Evolutionary conservation across 108 stramenopile genomes (phyloP).

Genomic region (Pseudonitzschia delicatissima): DNA sequence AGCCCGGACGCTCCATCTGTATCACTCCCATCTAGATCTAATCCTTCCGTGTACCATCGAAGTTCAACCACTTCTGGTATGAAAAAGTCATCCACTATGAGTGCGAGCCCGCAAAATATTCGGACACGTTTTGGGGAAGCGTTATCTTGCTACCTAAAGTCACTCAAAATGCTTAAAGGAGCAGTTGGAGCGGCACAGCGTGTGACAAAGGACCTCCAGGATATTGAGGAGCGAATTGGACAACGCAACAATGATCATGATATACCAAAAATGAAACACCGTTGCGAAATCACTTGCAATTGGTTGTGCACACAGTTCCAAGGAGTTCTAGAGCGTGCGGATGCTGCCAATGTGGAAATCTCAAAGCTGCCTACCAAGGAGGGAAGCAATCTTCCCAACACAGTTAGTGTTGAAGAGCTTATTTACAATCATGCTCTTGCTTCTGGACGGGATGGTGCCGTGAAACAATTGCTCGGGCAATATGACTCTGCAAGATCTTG

Average conservation of each 20-base stretch:
- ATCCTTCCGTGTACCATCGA: conserved; percentile 19
- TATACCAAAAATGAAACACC: conserved; percentile 50
- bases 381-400: conserved; percentile 1
- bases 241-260: conserved; percentile 19
- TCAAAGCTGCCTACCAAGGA: conserved; percentile 39
- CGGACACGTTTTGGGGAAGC: conserved; percentile 72
- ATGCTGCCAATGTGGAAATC: conserved; percentile 75
- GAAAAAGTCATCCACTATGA: conserved; percentile 30
- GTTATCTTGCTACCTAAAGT: conserved; percentile 75
- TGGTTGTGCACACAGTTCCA: conserved; percentile 80
- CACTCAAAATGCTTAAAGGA: conserved; percentile 79
- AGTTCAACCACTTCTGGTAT: conserved; percentile 1
- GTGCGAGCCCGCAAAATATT: conserved; percentile 40
- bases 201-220: conserved; percentile 59
- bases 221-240: conserved; percentile 33
- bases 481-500: conserved; percentile 76
- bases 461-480: conserved; percentile 84
- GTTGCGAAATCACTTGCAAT: conserved; percentile 64
- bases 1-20: conserved; percentile 40
- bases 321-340: conserved; percentile 82
- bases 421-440: conserved; percentile 85
- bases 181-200: conserved; percentile 68
- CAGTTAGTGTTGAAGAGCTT: conserved; percentile 67
- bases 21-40: conserved; percentile 30
- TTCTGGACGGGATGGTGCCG: conserved; percentile 79